phyloP scores from a whole-genome alignment of 495 filamentous ascomycete species.

The Glutinoglossum americanum region DNA sequence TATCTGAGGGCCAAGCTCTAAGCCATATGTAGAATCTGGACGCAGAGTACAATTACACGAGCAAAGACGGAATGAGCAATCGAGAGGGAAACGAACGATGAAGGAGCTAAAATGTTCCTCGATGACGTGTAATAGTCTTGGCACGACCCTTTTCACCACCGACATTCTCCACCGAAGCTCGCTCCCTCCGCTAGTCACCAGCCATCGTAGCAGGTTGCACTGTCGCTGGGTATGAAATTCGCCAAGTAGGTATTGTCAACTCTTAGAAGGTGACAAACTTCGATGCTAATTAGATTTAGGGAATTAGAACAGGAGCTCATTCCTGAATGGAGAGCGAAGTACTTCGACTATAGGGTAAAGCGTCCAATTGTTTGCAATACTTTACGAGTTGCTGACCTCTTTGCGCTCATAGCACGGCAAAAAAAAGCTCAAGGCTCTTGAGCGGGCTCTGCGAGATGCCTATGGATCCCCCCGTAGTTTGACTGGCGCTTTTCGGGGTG shows the following conservation, averaged over 20 bases:
- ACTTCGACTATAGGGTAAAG: conserved; percentile 68
- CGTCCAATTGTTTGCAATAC: not conserved
- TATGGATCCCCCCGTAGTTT: conserved; percentile 32
- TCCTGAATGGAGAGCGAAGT: conserved; percentile 84
- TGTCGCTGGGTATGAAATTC: conserved; percentile 12
- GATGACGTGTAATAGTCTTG: too few species aligned
- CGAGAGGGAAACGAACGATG: too few species aligned
- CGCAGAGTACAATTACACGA: too few species aligned
- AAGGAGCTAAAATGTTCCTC: too few species aligned
- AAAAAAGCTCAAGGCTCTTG: conserved; percentile 67
- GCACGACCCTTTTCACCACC: too few species aligned
- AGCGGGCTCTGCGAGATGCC: conserved; percentile 40
- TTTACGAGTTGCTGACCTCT: not conserved
- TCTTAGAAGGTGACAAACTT: not conserved
- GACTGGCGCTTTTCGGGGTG: not conserved
- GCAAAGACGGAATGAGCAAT: too few species aligned
- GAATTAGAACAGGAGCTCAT: conserved; percentile 74
- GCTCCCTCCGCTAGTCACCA: too few species aligned
- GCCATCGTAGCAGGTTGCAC: not conserved
- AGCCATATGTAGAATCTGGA: too few species aligned
- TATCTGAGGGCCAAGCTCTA: too few species aligned
- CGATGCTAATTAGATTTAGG: conserved; percentile 16
- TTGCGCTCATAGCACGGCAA: conserved; percentile 36
- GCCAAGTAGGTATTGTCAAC: conserved; percentile 11
- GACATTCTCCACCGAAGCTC: too few species aligned